Base-by-base conservation (phyloP, 371 early-diverging fungal genomes). In the Batkoa obscura region DNA sequence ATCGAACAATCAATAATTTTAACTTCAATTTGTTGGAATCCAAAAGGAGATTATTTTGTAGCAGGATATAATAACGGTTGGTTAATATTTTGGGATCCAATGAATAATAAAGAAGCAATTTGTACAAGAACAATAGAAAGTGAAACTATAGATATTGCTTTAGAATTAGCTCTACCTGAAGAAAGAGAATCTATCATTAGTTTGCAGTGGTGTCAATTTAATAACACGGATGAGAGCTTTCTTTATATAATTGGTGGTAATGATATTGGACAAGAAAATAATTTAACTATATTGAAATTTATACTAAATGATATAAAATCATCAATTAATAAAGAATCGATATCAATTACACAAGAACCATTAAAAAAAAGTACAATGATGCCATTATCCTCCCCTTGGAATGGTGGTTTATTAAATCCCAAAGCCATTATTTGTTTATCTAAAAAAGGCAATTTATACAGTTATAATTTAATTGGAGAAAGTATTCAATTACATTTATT, bases 81-180 rank as follows among this genome's bases (percentile, higher is more conserved):
- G 53, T 23, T 53, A n/a, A 39, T 39, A 2, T 53, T 53, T 39
- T 53, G 53, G 53, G n/a, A n/a, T n/a, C n/a, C n/a, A n/a, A n/a
- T n/a, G n/a, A n/a, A n/a, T n/a, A n/a, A n/a, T n/a, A n/a, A n/a
- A n/a, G 8, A 13, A 8, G n/a, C 45, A 3, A 8, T 50, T 17
- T 50, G 17, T 5, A 34, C 34, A 31, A 3, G 50, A 34, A 50
- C 50, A 34, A 6, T 31, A 6, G 39, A 36, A 2, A 23, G 35
- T n/a, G 38, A 38, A 3, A 53, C 23, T 23, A 3, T 53, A 8
- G 53, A 53, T 35, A 39, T 53, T 31, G 36, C 10, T 8, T 32
- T 53, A 6, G 53, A 53, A 30, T 2, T 53, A 31, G 53, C 53
- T 6, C 8, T 53, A 2, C 53, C 53, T 6, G 53, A 53, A 8